Evolutionary conservation across 1,139 yeast genomes (phyloP), one percentile per base, ranked within the genome.

Genomic region (Geotrichum fermentans): DNA sequence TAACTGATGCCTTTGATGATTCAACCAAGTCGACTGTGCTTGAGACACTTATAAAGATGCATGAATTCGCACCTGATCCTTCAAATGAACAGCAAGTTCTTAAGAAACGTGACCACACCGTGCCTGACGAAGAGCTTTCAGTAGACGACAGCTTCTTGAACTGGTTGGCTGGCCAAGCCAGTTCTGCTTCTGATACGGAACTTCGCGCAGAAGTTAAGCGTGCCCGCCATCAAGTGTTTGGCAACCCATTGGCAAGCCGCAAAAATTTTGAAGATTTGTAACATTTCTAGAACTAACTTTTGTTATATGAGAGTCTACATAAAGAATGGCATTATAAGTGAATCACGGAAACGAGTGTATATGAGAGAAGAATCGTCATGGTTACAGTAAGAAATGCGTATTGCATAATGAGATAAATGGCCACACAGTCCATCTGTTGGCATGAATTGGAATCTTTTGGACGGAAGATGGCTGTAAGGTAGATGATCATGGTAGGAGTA

Each of bases 381-480:
- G 87, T 73, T 20, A 86, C 60, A 47, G 77, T 77, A 52, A 86
- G 67, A 4, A 79, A 57, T 1, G 76, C 63, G 61, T 89, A 89
- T 61, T 87, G 94, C 45, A 75, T 73, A 53, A 89, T 78, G 55
- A 87, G 75, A 39, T 79, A 73, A 13, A 85, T 72, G 0, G 96
- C 94, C 54, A 89, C 71, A 62, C 90, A 83, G 60, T 89, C 95
- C 83, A 89, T 81, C 65, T 87, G 95, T 10, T 80, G 60, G 60
- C 10, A 33, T 10, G 82, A 83, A 16, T 63, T 65, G 26, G 60
- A 58, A 18, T 73, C 76, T 1, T 74, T 79, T 1, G 84, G 80
- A 1, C 90, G 82, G 64, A 82, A 86, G 61, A 86, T 82, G 4
- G 95, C 92, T 2, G 96, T 87, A 54, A 89, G 73, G 62, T 87